These are phyloP conservation scores for Fusarium goolgardi DNA, from an alignment of 2,329 filamentous ascomycete species.

Conservation along the genomic window DNA sequence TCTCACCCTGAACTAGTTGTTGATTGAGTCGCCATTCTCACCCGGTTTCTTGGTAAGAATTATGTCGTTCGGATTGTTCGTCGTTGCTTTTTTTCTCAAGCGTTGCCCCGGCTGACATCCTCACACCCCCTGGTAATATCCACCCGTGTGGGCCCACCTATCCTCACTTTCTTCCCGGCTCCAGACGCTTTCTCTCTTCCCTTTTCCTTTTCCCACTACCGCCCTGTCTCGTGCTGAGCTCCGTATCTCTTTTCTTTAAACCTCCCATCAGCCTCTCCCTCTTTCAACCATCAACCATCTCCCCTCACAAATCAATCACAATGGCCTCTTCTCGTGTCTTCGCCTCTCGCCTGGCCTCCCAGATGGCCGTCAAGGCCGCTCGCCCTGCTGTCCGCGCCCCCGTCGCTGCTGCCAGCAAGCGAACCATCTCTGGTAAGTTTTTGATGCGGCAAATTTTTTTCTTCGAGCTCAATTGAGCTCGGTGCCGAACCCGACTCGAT, in stretches of 20 bases:
- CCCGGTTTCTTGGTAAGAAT: slow-evolving; percentile 45
- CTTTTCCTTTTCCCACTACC: slow-evolving; percentile 55
- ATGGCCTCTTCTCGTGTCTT: slow-evolving; percentile 84
- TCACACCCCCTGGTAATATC: slow-evolving; percentile 48
- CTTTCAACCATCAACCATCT: slow-evolving; percentile 49
- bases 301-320: slow-evolving; percentile 68
- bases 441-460: slow-evolving; percentile 50
- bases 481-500: slow-evolving; percentile 48
- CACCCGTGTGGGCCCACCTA: slow-evolving; percentile 53
- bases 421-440: slow-evolving; percentile 78
- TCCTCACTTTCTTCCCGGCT: slow-evolving; percentile 53
- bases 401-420: slow-evolving; percentile 75
- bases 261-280: slow-evolving; percentile 49
- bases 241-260: slow-evolving; percentile 52
- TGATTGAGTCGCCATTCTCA: slow-evolving; percentile 34
- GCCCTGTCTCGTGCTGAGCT: slow-evolving; percentile 51
- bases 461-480: slow-evolving; percentile 47
- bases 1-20: slow-evolving; percentile 14
- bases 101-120: slow-evolving; percentile 53
- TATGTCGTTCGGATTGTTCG: slow-evolving; percentile 49
- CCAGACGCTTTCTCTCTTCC: slow-evolving; percentile 55
- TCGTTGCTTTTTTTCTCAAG: slow-evolving; percentile 44
- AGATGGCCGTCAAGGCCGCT: slow-evolving; percentile 82
- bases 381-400: slow-evolving; percentile 77
- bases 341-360: slow-evolving; percentile 80